phyloP scores from a whole-genome alignment of 345 rosid genomes.

The Linum usitatissimum region DNA sequence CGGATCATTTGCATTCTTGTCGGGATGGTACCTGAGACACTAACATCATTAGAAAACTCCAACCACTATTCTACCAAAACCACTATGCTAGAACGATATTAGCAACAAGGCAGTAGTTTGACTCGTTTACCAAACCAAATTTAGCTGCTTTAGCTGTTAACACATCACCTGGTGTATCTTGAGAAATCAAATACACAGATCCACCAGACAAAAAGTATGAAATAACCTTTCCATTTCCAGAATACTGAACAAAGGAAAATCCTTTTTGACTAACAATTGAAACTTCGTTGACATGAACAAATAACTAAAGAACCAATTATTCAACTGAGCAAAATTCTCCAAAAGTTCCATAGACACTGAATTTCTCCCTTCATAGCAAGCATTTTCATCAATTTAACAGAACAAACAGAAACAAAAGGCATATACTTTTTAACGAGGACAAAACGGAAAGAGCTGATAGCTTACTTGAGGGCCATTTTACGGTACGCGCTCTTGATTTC shows the following conservation, averaged over 20 bases:
- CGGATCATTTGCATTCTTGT: slow-evolving; percentile 91
- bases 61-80: neutral
- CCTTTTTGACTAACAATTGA: neutral
- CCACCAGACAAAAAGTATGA: neutral
- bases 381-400: neutral
- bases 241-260: neutral
- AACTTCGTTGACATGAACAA: neutral
- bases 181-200: neutral
- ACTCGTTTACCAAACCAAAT: neutral
- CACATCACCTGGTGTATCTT: neutral
- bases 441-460: neutral
- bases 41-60: slow-evolving; percentile 3
- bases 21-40: slow-evolving; percentile 90
- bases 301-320: no score
- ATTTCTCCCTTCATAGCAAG: neutral
- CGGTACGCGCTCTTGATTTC: slow-evolving; percentile 88
- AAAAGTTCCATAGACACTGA: neutral
- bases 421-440: neutral
- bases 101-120: no score
- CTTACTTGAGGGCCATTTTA: slow-evolving; percentile 87
- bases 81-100: neutral
- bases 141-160: no score
- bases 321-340: neutral
- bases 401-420: neutral
- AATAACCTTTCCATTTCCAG: neutral